phyloP scores from a whole-genome alignment of 2,329 filamentous ascomycete genomes.

The Scolecobasidium constrictum region DNA sequence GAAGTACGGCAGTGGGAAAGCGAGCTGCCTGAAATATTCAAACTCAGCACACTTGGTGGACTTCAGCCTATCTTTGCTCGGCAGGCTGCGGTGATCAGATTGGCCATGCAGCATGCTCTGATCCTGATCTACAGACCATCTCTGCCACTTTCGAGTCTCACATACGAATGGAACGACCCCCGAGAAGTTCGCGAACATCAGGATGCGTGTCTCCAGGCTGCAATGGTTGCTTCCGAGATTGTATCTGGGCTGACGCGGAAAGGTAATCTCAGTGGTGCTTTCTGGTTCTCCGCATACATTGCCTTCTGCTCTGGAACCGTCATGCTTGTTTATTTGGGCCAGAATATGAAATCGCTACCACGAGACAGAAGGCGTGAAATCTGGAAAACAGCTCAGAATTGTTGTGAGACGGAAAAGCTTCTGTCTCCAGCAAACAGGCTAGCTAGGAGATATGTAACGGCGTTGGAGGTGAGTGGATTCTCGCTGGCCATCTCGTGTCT shows the following conservation, averaged over 20 bases:
- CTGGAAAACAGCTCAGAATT: conserved; percentile 37
- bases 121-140: conserved; percentile 47
- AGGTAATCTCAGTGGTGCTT: conserved; percentile 14
- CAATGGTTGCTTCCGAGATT: conserved; percentile 33
- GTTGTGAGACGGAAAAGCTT: conserved; percentile 30
- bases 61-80: too few relatives aligned
- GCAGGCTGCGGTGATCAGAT: too few relatives aligned
- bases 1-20: too few relatives aligned
- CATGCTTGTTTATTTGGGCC: conserved; percentile 44
- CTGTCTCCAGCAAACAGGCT: conserved; percentile 22
- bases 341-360: conserved; percentile 33
- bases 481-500: conserved; percentile 25
- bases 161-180: conserved; percentile 13
- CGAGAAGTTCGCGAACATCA: conserved; percentile 25
- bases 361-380: too few relatives aligned
- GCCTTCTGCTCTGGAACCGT: conserved; percentile 44
- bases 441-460: conserved; percentile 38
- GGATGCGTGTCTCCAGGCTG: conserved; percentile 36
- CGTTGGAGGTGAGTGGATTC: conserved; percentile 40
- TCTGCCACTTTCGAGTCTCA: conserved; percentile 23
- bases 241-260: conserved; percentile 31
- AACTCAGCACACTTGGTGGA: too few relatives aligned
- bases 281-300: conserved; percentile 40
- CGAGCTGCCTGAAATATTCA: too few relatives aligned
- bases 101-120: conserved; percentile 44